Conservation (phyloP, 331 rosid species). For the Telfairia occidentalis region DNA sequence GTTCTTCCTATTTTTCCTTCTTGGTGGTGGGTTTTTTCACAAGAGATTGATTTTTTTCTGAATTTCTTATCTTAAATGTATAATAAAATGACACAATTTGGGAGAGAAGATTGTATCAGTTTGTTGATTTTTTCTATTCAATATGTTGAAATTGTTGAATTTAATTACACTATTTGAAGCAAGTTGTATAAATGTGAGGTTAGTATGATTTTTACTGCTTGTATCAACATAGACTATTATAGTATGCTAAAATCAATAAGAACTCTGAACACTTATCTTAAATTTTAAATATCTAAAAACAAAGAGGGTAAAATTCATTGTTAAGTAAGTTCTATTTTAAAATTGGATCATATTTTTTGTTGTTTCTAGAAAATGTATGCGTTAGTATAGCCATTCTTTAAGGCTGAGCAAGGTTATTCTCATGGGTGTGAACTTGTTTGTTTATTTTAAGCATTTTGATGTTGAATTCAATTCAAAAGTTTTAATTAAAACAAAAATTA, state of each 20-base stretch:
- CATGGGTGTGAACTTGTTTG: too few relatives aligned
- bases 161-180: not conserved
- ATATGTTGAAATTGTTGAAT: not conserved
- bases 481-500: too few relatives aligned
- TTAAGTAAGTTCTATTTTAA: not conserved
- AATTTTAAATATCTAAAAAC: not conserved
- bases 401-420: too few relatives aligned
- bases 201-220: not conserved
- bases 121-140: not conserved
- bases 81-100: constrained; percentile 5
- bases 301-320: too few relatives aligned
- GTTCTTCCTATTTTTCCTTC: not conserved
- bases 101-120: constrained; percentile 5
- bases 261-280: not conserved
- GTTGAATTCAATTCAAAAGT: not conserved
- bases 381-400: too few relatives aligned
- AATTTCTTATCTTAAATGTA: not conserved
- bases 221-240: not conserved
- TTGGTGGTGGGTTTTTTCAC: not conserved
- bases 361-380: too few relatives aligned
- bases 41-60: not conserved
- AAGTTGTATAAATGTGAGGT: not conserved
- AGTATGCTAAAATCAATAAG: not conserved
- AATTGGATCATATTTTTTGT: too few relatives aligned
- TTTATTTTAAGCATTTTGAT: not conserved